A percentile compares a stretch with the other conserved stretches of the same genome.
phyloP scores from a whole-genome alignment of 1,284 basidiomycete genomes.

The Heterobasidion annosum region DNA sequence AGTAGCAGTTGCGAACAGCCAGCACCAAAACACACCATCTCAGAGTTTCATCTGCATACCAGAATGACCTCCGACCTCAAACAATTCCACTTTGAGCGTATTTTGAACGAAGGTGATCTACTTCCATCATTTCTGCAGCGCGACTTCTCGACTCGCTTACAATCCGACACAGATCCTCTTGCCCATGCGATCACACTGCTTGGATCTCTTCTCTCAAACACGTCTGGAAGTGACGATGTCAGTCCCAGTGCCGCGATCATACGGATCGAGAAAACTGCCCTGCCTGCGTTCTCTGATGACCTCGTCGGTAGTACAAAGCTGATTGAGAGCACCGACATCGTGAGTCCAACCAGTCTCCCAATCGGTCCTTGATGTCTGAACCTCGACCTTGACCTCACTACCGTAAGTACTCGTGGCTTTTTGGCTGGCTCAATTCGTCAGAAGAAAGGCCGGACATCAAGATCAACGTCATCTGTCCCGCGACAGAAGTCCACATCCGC shows the following conservation, averaged over 20 bases:
- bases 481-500: conserved; percentile 74
- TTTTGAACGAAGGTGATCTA: conserved; percentile 46
- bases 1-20: no score
- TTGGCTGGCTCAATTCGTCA: conserved; percentile 30
- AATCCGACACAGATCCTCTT: conserved; percentile 33
- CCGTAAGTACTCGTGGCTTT: conserved; percentile 31
- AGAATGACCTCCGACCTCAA: conserved; percentile 16
- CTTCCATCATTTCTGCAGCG: not conserved
- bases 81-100: conserved; percentile 38
- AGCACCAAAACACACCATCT: no score
- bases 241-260: conserved; percentile 38
- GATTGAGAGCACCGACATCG: conserved; percentile 41
- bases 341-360: conserved; percentile 10
- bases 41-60: not conserved
- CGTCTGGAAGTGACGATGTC: conserved; percentile 11
- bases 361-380: not conserved
- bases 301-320: conserved; percentile 22
- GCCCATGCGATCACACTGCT: conserved; percentile 37
- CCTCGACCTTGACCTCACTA: not conserved
- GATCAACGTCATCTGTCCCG: conserved; percentile 75
- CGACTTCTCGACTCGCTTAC: not conserved
- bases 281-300: conserved; percentile 26
- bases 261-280: conserved; percentile 48
- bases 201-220: conserved; percentile 21
- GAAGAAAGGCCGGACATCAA: conserved; percentile 34